A percentile compares a stretch with the other conserved stretches of the same genome.
phyloP scores from a whole-genome alignment of 331 rosid genomes.

The Arachis monticola region DNA sequence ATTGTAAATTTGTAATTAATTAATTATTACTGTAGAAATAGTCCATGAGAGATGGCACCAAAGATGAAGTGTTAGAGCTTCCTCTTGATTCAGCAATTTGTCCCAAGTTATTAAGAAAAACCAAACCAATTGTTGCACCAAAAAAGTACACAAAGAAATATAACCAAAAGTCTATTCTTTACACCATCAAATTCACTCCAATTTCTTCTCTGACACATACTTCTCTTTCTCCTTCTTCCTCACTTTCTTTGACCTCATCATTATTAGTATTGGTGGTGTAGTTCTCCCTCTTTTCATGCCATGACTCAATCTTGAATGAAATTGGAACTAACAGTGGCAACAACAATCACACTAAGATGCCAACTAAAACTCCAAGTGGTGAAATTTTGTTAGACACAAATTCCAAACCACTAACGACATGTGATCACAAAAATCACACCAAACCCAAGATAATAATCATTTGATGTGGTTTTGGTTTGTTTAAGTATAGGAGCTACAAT shows the following conservation, averaged over 20 bases:
- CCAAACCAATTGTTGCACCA: slow-evolving; percentile 88
- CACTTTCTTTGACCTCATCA: slow-evolving; percentile 46
- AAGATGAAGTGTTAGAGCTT: slow-evolving; percentile 55
- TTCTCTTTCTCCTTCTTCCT: slow-evolving; percentile 35
- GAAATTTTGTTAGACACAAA: slow-evolving; percentile 43
- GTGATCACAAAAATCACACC: slow-evolving; percentile 64
- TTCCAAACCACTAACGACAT: slow-evolving; percentile 63
- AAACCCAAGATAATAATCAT: slow-evolving; percentile 54
- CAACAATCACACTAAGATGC: slow-evolving; percentile 59
- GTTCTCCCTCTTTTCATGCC: slow-evolving; percentile 46
- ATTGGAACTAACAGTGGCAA: slow-evolving; percentile 58
- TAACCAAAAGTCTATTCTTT: slow-evolving; percentile 80
- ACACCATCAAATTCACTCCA: slow-evolving; percentile 72
- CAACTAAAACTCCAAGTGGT: slow-evolving; percentile 40
- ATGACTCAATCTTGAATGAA: slow-evolving; percentile 43
- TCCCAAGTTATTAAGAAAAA: slow-evolving; percentile 83
- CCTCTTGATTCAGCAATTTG: slow-evolving; percentile 89
- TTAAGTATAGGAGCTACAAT: slow-evolving; percentile 54
- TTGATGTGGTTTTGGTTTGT: slow-evolving; percentile 35
- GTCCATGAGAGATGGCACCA: slow-evolving; percentile 77
- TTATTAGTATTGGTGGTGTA: not conserved
- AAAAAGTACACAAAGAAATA: slow-evolving; percentile 66
- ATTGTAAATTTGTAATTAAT: too few species aligned
- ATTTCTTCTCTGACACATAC: slow-evolving; percentile 62
- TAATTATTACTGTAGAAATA: slow-evolving; percentile 47